Base-by-base conservation (phyloP, 2,329 filamentous ascomycete genomes). In the Hortaea werneckii region DNA sequence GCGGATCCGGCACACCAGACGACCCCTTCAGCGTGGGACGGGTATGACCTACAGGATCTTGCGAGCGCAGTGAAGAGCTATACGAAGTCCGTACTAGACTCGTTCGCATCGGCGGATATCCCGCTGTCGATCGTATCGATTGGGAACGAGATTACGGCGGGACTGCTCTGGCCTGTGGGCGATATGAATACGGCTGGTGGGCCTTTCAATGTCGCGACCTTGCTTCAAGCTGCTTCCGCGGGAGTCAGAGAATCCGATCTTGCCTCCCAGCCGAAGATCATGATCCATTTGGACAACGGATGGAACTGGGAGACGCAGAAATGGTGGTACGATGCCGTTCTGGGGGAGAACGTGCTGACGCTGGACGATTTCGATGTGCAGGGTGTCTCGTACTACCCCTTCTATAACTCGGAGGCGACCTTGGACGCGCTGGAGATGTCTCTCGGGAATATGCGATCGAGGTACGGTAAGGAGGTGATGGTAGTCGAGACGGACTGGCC, bases 91-190 rank as follows among this genome's bases (percentile, higher is more conserved):
- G 59, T 57, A 10, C 56, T 70, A 56, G 58, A 70, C 41, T 60
- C 63, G 1, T 72, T 70, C 56, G 55, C 63, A 35, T 50, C 56
- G 8, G 63, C 63, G 39, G 58, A 61, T 6, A 65, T 73, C 37
- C 51, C 61, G 13, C 56, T 68, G 13, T 56, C 54, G 29, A 61
- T 70, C 27, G 67, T 73, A 3, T 67, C 54, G 5, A 57, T 66
- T n/a, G 64, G 64, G 29, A 66, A 66, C 42, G 64, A 66, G 53
- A 64, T 67, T 50, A 55, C 58, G 10, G 53, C 57, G 39, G 64
- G 64, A n/a, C 52, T 64, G 43, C 53, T 67, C 39, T 67, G 60
- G 56, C 64, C 64, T 2, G 45, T 58, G 0, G 64, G 62, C 27
- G 48, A 59, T 29, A 55, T 59, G 30, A 51, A 61, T 5, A 58